Percentiles rank a stretch among this genome's conserved stretches.
Evolutionary conservation across 108 stramenopile species (phyloP).

Genomic region (Aurantiochytrium sp.): DNA sequence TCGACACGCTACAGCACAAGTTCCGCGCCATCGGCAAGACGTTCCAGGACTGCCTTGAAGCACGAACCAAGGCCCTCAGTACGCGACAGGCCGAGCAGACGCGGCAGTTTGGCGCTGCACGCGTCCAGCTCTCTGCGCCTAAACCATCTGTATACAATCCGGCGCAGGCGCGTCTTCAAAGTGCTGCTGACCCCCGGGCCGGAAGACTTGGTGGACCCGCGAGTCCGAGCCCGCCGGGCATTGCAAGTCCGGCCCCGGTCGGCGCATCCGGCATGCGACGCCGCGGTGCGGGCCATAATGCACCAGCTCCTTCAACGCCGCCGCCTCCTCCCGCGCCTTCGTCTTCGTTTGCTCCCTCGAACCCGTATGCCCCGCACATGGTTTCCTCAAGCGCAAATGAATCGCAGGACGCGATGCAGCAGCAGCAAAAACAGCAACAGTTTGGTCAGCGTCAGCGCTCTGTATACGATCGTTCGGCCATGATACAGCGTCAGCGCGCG

Average conservation of each 20-base stretch:
- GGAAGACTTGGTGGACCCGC: no score
- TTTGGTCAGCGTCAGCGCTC: neutral
- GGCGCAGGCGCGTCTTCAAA: neutral
- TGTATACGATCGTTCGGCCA: neutral
- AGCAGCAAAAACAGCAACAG: neutral
- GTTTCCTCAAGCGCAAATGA: no score
- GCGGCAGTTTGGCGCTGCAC: neutral
- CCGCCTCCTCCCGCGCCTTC: neutral
- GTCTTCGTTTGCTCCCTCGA: neutral
- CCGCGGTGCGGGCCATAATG: neutral
- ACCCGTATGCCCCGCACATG: conserved; percentile 14
- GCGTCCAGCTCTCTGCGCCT: neutral
- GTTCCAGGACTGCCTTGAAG: neutral
- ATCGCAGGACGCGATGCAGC: neutral
- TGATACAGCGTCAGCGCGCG: neutral
- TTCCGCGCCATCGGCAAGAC: neutral
- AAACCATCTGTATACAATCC: conserved; percentile 1
- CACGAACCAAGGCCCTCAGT: neutral
- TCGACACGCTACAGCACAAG: neutral
- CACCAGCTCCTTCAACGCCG: neutral
- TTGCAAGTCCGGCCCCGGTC: neutral
- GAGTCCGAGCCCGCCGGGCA: no score
- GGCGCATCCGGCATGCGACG: neutral
- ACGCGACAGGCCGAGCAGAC: neutral
- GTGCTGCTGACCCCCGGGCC: neutral